These are phyloP conservation scores for Lachancea kluyveri DNA, from an alignment of 805 yeast genomes.

Conservation along the genomic window DNA sequence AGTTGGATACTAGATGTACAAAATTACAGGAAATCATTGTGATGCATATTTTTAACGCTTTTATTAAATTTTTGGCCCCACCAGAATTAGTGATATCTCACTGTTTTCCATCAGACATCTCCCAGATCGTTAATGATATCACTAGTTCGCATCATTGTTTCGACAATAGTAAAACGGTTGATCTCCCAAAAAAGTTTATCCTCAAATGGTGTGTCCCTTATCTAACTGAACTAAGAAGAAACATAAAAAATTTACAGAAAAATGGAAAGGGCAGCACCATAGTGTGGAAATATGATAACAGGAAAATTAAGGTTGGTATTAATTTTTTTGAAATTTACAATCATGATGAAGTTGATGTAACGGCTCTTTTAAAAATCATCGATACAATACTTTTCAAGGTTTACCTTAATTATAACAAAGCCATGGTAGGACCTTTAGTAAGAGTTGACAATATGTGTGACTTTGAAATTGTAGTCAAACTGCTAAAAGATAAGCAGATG, in stretches of 20 bases:
- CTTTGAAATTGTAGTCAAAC: conserved; percentile 49
- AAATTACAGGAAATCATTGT: conserved; percentile 18
- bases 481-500: conserved; percentile 42
- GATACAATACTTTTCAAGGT: conserved; percentile 78
- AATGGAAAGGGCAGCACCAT: conserved; percentile 12
- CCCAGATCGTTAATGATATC: conserved; percentile 16
- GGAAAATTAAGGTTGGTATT: conserved; percentile 18
- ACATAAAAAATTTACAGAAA: conserved; percentile 26
- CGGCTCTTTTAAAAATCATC: conserved; percentile 40
- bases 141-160: conserved; percentile 1
- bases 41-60: conserved; percentile 27
- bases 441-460: conserved; percentile 73
- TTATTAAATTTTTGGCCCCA: conserved; percentile 52
- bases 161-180: conserved; percentile 1
- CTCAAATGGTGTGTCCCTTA: conserved; percentile 34
- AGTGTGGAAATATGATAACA: conserved; percentile 17
- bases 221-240: conserved; percentile 45
- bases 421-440: conserved; percentile 76
- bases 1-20: conserved; percentile 1
- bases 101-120: conserved; percentile 37
- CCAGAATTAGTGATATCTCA: conserved; percentile 44
- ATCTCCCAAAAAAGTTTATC: conserved; percentile 15
- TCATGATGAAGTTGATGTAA: conserved; percentile 30
- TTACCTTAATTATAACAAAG: conserved; percentile 61
- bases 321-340: conserved; percentile 28